Base-by-base conservation (phyloP, 2,329 filamentous ascomycete genomes). In the Penicillium capsulatum region DNA sequence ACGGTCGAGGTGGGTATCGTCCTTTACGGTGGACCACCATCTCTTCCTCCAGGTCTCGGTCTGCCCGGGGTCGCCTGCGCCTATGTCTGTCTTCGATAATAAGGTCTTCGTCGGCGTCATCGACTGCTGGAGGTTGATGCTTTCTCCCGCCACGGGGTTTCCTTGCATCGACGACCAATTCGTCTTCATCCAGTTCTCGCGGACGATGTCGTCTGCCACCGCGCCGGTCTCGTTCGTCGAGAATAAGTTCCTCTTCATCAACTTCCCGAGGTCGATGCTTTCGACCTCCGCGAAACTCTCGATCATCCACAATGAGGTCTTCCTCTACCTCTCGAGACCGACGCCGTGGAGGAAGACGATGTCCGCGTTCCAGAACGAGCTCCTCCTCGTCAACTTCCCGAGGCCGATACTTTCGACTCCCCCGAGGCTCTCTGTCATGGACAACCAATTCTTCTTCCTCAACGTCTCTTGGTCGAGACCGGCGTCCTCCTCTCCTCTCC, bases 351-450 rank as follows among this genome's bases (percentile, higher is more conserved):
- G 27, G 32, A 13, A 37, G 34, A 2, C 32, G 44, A n/a, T 10
- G 40, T 17, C 41, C 45, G 20, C 29, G 40, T 16, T 45, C 42
- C 15, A 47, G 29, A 11, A 43, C 32, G 14, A 48, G 13, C 17
- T 64, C 59, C 34, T 65, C 62, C 31, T 57, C 50, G 29, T 65
- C 63, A 17, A 57, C 41, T 5, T 55, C 48, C 20, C 55, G 52
- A 17, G 50, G 55, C 29, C 52, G 28, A 33, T 6, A 14, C 26
- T 11, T 6, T 14, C 55, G 48, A 34, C 45, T 36, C 7, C 40
- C 16, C 3, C 16, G 36, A 13, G 37, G 38, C 51, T 58, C 36
- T 29, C 46, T 19, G 26, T 45, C 29, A 3, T 35, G 29, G n/a
- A 44, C 26, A 2, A 44, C 26, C 16, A 33, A 16, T 8, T 42